These are phyloP conservation scores for Spathaspora girioi DNA, from an alignment of 805 yeast species.

Conservation along the genomic window DNA sequence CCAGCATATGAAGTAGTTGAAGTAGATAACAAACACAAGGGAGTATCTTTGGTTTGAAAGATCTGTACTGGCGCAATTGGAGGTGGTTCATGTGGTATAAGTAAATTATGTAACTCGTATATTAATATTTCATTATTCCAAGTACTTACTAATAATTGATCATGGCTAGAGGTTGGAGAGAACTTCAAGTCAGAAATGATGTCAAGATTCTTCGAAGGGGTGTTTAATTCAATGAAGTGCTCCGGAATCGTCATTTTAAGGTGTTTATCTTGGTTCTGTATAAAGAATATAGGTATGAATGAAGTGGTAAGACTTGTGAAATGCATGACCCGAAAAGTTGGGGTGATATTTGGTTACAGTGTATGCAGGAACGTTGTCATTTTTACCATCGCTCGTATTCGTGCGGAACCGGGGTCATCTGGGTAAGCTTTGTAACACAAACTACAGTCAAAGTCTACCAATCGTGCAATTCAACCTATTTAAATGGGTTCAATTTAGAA, in stretches of 20 bases:
- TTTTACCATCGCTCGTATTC: too few relatives aligned
- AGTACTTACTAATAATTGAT: constrained; percentile 46
- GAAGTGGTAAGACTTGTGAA: neutral
- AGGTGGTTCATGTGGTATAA: constrained; percentile 12
- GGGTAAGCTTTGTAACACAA: too few relatives aligned
- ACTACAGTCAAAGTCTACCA: too few relatives aligned
- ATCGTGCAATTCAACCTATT: too few relatives aligned
- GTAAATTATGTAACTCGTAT: constrained; percentile 26
- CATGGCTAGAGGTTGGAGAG: constrained; percentile 30
- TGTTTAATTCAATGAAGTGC: constrained; percentile 13
- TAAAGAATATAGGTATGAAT: too few relatives aligned
- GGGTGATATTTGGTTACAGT: neutral
- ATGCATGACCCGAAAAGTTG: too few relatives aligned
- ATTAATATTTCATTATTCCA: constrained; percentile 55
- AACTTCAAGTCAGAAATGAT: constrained; percentile 41
- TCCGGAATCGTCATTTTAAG: neutral
- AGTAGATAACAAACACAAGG: constrained; percentile 6
- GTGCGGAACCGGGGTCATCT: too few relatives aligned
- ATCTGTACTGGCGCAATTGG: neutral
- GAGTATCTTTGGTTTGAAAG: constrained; percentile 5
- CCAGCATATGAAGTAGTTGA: constrained; percentile 40
- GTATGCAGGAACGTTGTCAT: neutral
- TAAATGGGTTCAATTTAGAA: too few relatives aligned
- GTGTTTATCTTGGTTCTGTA: neutral
- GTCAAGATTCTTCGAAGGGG: constrained; percentile 28